Evolutionary conservation across 2,329 filamentous ascomycete genomes (phyloP).

Genomic region (Cercospora beticola): DNA sequence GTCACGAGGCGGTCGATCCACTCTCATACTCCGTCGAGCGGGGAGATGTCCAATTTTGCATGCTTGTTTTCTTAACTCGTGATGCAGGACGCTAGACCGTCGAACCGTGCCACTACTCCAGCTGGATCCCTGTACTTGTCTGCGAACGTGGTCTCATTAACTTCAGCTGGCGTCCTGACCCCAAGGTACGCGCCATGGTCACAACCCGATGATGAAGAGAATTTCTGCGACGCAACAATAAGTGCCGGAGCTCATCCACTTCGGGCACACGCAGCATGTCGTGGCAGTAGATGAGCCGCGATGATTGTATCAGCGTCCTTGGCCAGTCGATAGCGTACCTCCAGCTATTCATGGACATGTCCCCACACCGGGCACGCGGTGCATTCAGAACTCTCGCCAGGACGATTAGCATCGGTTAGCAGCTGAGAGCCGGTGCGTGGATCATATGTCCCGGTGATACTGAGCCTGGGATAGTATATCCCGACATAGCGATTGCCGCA

Average conservation of each 20-base stretch:
- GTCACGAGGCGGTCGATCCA: neutral
- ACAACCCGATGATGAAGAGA: neutral
- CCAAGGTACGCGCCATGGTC: neutral
- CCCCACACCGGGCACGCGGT: neutral
- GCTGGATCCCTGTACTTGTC: neutral
- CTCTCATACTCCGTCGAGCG: neutral
- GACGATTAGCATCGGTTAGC: neutral
- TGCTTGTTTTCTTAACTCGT: neutral
- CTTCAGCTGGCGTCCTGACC: neutral
- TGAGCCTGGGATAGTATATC: neutral
- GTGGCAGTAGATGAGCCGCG: neutral
- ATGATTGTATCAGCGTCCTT: neutral
- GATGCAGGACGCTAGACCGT: neutral
- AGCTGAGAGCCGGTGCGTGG: neutral
- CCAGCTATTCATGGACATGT: neutral
- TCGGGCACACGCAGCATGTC: neutral
- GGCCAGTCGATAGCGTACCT: neutral
- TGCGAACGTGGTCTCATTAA: neutral
- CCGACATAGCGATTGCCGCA: neutral
- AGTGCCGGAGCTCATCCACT: neutral
- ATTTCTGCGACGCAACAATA: neutral
- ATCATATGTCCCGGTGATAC: neutral
- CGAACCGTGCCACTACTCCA: neutral
- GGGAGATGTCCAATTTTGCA: neutral
- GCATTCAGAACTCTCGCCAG: neutral